phyloP scores from a whole-genome alignment of 345 rosid species.

The Mercurialis annua region DNA sequence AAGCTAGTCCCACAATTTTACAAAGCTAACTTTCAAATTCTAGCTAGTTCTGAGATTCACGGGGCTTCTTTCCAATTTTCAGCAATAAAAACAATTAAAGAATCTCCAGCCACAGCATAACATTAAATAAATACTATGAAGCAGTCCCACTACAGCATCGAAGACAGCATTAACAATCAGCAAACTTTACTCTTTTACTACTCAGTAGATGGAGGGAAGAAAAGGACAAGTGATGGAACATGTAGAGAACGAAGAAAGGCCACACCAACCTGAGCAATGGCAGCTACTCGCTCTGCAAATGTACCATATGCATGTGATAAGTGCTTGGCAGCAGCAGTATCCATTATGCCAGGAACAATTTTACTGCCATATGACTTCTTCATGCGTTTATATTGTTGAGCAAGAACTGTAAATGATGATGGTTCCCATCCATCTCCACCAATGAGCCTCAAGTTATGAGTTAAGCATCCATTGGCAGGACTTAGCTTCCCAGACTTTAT shows the following conservation, averaged over 20 bases:
- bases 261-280: constrained; percentile 79
- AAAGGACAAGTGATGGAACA: background rate
- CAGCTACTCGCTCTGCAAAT: constrained; percentile 75
- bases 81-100: background rate
- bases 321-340: constrained; percentile 83
- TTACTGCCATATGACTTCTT: constrained; percentile 68
- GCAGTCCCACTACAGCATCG: background rate
- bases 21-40: background rate
- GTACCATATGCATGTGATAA: constrained; percentile 92
- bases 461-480: constrained; percentile 62
- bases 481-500: constrained; percentile 75
- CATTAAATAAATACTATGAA: too few relatives aligned
- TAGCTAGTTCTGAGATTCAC: too few relatives aligned
- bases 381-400: constrained; percentile 89
- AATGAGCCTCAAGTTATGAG: constrained; percentile 55
- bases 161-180: background rate
- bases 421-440: constrained; percentile 97
- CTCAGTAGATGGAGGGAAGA: background rate
- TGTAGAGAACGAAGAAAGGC: background rate
- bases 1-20: background rate
- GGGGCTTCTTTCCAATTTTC: background rate
- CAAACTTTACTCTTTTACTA: background rate
- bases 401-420: constrained; percentile 71
- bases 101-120: too few relatives aligned
- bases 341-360: constrained; percentile 88